A percentile compares a stretch with the other conserved stretches of the same genome.
Conservation (phyloP, 2,329 filamentous ascomycete genomes). For the Sporothrix curviconia region DNA sequence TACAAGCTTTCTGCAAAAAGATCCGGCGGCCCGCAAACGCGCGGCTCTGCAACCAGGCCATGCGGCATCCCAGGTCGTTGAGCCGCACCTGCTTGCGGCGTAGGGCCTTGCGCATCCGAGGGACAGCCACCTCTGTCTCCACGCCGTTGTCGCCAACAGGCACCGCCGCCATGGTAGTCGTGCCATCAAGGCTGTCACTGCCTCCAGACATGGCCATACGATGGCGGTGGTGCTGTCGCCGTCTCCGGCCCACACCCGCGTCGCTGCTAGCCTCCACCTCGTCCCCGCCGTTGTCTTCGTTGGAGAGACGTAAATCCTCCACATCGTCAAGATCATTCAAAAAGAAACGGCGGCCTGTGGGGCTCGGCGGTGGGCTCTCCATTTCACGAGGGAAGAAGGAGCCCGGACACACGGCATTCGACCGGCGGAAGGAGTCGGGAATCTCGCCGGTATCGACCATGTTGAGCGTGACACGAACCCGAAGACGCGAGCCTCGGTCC, state of each 20-base stretch:
- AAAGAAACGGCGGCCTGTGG: slow-evolving; percentile 69
- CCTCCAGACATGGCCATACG: slow-evolving; percentile 13
- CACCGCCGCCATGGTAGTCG: slow-evolving; percentile 49
- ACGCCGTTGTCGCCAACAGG: slow-evolving; percentile 53
- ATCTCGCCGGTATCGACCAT: slow-evolving; percentile 92
- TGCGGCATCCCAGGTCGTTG: slow-evolving; percentile 88
- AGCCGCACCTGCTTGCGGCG: slow-evolving; percentile 79
- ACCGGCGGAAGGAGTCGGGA: slow-evolving; percentile 87
- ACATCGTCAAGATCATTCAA: slow-evolving; percentile 59
- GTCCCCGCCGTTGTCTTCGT: slow-evolving; percentile 51
- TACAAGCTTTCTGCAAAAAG: slow-evolving; percentile 85
- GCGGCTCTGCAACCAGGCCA: slow-evolving; percentile 94
- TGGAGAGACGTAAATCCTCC: slow-evolving; percentile 47
- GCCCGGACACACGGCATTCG: slow-evolving; percentile 81
- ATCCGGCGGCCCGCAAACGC: slow-evolving; percentile 81
- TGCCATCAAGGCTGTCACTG: slow-evolving; percentile 19
- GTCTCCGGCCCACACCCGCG: slow-evolving; percentile 28
- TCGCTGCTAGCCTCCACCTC: slow-evolving; percentile 42
- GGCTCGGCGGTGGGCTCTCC: slow-evolving; percentile 74
- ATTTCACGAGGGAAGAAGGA: slow-evolving; percentile 92
- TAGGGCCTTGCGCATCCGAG: slow-evolving; percentile 61
- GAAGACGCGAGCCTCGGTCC: slow-evolving; percentile 74
- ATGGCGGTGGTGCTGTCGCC: slow-evolving; percentile 25
- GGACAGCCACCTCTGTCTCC: slow-evolving; percentile 67
- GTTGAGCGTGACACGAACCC: slow-evolving; percentile 89